These are phyloP conservation scores for Sanghuangporus weigelae DNA, from an alignment of 1,284 basidiomycete species.

Conservation along the genomic window DNA sequence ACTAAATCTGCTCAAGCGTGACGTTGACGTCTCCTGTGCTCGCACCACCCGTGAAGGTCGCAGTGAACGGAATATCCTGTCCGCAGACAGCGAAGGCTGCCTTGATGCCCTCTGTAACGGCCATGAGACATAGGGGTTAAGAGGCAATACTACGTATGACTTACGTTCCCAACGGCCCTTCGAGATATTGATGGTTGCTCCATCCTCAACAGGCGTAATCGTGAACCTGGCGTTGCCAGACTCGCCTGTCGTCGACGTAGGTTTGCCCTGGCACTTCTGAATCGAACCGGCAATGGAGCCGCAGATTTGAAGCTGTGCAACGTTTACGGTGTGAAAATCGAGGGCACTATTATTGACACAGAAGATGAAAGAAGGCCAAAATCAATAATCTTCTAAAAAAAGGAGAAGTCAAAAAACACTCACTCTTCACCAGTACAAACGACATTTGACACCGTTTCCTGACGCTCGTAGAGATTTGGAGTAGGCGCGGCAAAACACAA, in stretches of 20 bases:
- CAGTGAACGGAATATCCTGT: slow-evolving; percentile 28
- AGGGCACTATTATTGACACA: slow-evolving; percentile 21
- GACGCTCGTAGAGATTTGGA: slow-evolving; percentile 23
- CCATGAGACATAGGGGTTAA: not conserved
- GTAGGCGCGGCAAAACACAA: slow-evolving; percentile 23
- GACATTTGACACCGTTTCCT: slow-evolving; percentile 25
- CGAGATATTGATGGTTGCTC: slow-evolving; percentile 29
- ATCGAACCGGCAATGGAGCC: slow-evolving; percentile 30
- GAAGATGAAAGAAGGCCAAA: not conserved
- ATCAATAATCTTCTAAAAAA: not conserved
- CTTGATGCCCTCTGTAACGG: slow-evolving; percentile 26
- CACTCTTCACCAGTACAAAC: slow-evolving; percentile 20
- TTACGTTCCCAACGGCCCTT: slow-evolving; percentile 32
- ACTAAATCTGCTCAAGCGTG: slow-evolving; percentile 13
- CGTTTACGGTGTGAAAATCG: slow-evolving; percentile 30
- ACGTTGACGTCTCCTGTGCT: slow-evolving; percentile 27
- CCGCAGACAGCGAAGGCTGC: slow-evolving; percentile 28
- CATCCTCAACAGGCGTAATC: slow-evolving; percentile 25
- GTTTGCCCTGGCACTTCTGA: slow-evolving; percentile 29
- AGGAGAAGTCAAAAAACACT: not conserved
- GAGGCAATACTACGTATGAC: not conserved
- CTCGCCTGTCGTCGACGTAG: slow-evolving; percentile 26
- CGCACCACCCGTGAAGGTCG: slow-evolving; percentile 28
- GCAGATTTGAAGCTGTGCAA: slow-evolving; percentile 30
- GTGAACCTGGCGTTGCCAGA: slow-evolving; percentile 27